A percentile compares a stretch with the other conserved stretches of the same genome.
phyloP scores from a whole-genome alignment of 108 stramenopile genomes.

The Mayamaea pseudoterrestris region DNA sequence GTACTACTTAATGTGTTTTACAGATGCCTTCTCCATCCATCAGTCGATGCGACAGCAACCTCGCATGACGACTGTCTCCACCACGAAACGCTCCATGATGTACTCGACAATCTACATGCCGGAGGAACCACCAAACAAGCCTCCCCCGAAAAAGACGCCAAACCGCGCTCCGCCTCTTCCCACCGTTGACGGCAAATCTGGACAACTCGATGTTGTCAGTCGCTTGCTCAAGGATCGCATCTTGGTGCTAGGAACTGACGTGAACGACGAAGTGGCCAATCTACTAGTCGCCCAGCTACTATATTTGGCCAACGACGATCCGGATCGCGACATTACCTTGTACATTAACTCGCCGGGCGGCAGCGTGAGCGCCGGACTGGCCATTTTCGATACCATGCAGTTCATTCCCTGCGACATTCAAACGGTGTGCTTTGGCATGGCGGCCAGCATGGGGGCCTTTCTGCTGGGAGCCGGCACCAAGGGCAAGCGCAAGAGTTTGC shows the following conservation, averaged over 20 bases:
- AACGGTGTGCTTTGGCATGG: constrained; percentile 98
- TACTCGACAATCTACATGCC: too few relatives aligned
- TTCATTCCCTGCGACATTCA: constrained; percentile 91
- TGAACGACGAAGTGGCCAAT: constrained; percentile 93
- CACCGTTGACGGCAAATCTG: constrained; percentile 57
- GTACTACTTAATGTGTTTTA: too few relatives aligned
- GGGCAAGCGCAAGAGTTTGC: constrained; percentile 82
- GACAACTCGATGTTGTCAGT: constrained; percentile 87
- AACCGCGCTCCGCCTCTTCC: constrained; percentile 55
- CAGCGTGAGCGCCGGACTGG: constrained; percentile 81
- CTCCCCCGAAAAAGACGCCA: constrained; percentile 33
- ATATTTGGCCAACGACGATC: constrained; percentile 91
- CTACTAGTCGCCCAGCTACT: constrained; percentile 86
- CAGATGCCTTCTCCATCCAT: too few relatives aligned
- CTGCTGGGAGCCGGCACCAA: constrained; percentile 83
- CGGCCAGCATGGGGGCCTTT: constrained; percentile 94
- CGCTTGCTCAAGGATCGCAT: constrained; percentile 92
- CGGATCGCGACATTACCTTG: constrained; percentile 86
- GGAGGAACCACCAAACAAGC: neutral
- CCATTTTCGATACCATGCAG: constrained; percentile 97
- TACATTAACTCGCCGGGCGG: constrained; percentile 96
- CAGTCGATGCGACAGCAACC: too few relatives aligned
- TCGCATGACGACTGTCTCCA: too few relatives aligned
- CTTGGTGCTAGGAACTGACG: constrained; percentile 77
- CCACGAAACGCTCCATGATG: too few relatives aligned